A percentile compares a stretch with the other conserved stretches of the same genome.
Evolutionary conservation across 805 yeast genomes (phyloP).

Genomic region (Kluyveromyces wickerhamii): DNA sequence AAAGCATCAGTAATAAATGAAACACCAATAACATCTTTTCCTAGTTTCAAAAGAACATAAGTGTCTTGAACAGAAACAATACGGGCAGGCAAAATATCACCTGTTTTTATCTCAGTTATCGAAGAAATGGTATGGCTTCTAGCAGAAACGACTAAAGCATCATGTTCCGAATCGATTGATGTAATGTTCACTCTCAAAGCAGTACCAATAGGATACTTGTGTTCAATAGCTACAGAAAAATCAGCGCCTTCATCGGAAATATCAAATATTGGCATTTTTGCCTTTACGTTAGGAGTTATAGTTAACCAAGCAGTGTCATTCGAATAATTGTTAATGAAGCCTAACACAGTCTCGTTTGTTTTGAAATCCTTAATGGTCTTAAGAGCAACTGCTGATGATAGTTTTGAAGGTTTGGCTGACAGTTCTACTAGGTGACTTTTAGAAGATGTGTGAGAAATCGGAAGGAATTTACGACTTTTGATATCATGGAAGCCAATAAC

Average conservation of each 20-base stretch:
- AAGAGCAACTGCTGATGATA: slow-evolving; percentile 21
- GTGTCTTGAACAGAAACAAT: slow-evolving; percentile 50
- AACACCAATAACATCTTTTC: slow-evolving; percentile 46
- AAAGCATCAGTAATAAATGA: slow-evolving; percentile 73
- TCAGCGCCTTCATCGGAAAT: slow-evolving; percentile 45
- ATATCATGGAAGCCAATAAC: slow-evolving; percentile 74
- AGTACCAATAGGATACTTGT: slow-evolving; percentile 62
- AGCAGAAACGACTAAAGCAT: slow-evolving; percentile 41
- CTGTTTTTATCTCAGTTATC: slow-evolving; percentile 43
- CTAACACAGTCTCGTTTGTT: slow-evolving; percentile 45
- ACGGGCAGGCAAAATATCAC: slow-evolving; percentile 52
- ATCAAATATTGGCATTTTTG: slow-evolving; percentile 58
- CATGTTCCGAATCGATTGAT: slow-evolving; percentile 45
- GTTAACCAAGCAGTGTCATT: slow-evolving; percentile 60
- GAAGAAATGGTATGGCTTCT: slow-evolving; percentile 37
- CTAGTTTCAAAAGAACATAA: slow-evolving; percentile 60
- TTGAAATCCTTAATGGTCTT: slow-evolving; percentile 36
- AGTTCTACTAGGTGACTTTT: slow-evolving; percentile 58
- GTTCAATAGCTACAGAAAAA: slow-evolving; percentile 41
- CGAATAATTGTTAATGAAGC: slow-evolving; percentile 57
- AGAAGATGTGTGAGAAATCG: slow-evolving; percentile 51
- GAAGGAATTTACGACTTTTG: slow-evolving; percentile 56
- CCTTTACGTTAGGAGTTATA: slow-evolving; percentile 59
- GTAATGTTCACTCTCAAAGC: slow-evolving; percentile 54
- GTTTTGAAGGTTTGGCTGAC: slow-evolving; percentile 41